These are phyloP conservation scores for Cercospora sp. DNA, from an alignment of 2,329 filamentous ascomycete species.

Conservation along the genomic window DNA sequence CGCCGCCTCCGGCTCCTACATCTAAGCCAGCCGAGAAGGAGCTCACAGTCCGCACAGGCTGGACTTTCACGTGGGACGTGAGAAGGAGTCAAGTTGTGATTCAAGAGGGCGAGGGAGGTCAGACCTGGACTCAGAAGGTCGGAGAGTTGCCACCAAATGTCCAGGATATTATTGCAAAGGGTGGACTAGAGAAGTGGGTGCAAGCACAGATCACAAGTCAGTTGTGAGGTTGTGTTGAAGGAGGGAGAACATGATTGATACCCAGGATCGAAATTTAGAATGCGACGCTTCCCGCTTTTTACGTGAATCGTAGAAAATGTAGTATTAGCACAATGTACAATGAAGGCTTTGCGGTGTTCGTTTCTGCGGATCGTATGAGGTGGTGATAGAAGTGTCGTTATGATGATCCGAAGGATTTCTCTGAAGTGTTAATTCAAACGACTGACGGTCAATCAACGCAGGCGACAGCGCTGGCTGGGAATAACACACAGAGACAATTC, in stretches of 20 bases:
- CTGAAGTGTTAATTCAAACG: background rate
- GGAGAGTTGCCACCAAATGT: constrained; percentile 82
- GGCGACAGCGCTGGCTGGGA: no score
- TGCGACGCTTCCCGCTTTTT: background rate
- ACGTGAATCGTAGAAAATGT: background rate
- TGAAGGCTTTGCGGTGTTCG: background rate
- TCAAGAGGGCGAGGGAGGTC: constrained; percentile 66
- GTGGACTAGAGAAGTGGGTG: constrained; percentile 82
- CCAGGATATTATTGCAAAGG: constrained; percentile 75
- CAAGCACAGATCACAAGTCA: constrained; percentile 61
- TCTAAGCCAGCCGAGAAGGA: constrained; percentile 51
- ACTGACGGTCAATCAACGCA: no score
- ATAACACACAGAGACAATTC: no score
- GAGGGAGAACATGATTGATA: constrained; percentile 1
- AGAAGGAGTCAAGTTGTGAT: constrained; percentile 68
- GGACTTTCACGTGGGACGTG: constrained; percentile 82
- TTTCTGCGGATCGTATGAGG: background rate
- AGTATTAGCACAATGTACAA: background rate
- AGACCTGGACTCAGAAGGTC: constrained; percentile 76
- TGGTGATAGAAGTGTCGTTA: no score
- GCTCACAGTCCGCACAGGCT: constrained; percentile 73
- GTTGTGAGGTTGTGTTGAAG: background rate
- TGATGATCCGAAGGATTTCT: no score
- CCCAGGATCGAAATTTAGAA: constrained; percentile 6
- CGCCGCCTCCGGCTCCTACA: constrained; percentile 46